These are phyloP conservation scores for Quercus ilex DNA, from an alignment of 306 rosid genomes.

Conservation along the genomic window DNA sequence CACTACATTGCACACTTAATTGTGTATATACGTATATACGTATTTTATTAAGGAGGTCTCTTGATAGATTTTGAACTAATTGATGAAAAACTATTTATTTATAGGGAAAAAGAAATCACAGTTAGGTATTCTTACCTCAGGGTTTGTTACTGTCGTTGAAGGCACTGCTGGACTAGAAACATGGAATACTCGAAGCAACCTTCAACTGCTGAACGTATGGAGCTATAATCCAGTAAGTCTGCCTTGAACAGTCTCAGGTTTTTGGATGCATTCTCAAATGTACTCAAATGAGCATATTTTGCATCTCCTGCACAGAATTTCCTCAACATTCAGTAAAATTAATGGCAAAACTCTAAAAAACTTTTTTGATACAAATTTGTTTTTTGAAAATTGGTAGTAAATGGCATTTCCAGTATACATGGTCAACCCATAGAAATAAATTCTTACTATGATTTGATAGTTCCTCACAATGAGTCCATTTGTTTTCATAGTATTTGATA, in stretches of 20 bases:
- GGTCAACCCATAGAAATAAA: no score
- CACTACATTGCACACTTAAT: neutral
- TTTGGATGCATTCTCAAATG: conserved; percentile 33
- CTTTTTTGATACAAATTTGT: neutral
- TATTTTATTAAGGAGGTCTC: neutral
- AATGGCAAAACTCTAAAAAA: neutral
- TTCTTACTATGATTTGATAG: no score
- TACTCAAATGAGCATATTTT: conserved; percentile 32
- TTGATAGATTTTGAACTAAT: neutral
- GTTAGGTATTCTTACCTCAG: conserved; percentile 24
- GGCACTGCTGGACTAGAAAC: conserved; percentile 50
- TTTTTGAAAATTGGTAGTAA: neutral
- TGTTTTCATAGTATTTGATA: no score
- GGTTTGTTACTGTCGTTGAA: conserved; percentile 24
- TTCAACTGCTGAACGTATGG: conserved; percentile 27
- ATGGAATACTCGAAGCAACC: conserved; percentile 51
- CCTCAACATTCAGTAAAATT: neutral
- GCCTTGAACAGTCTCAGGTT: conserved; percentile 40
- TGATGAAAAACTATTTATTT: neutral
- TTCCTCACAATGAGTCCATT: no score
- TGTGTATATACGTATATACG: neutral
- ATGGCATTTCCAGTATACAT: neutral
- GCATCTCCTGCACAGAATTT: conserved; percentile 17
- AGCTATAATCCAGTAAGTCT: conserved; percentile 28
- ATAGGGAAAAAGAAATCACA: no score